Evolutionary conservation across 441 rosid genomes (phyloP).

Genomic region (Corymbia citriodora): DNA sequence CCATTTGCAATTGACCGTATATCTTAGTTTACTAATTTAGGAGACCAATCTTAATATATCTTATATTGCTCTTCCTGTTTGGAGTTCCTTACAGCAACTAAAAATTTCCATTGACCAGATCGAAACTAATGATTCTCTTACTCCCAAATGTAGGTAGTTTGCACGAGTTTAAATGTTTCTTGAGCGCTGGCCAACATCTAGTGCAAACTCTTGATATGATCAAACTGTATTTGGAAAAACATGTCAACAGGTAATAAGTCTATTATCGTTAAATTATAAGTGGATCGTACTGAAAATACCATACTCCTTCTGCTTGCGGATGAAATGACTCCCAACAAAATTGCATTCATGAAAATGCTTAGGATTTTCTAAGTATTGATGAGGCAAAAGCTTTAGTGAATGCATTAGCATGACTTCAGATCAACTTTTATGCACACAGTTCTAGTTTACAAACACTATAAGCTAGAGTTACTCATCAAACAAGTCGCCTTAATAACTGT

Average conservation of each 20-base stretch:
- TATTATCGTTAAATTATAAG: background rate
- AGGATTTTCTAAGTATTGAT: background rate
- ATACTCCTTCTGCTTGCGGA: background rate
- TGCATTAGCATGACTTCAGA: background rate
- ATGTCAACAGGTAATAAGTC: background rate
- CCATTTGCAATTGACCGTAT: background rate
- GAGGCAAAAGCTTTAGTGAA: background rate
- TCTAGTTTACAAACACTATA: background rate
- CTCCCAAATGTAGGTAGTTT: background rate
- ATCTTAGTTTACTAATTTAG: background rate
- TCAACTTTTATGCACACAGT: background rate
- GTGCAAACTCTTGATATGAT: background rate
- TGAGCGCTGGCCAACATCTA: background rate
- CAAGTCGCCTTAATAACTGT: conserved; percentile 26
- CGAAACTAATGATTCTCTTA: background rate
- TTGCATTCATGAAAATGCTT: background rate
- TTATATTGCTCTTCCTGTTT: background rate
- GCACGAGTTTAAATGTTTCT: background rate
- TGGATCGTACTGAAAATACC: background rate
- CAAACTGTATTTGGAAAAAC: background rate
- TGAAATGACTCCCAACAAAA: background rate
- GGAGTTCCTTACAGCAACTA: background rate
- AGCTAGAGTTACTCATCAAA: conserved; percentile 10
- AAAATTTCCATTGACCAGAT: background rate
- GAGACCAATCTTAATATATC: background rate